Conservation (phyloP, 805 yeast species). For the Cyberlindnera nakhonratchasimensis region DNA sequence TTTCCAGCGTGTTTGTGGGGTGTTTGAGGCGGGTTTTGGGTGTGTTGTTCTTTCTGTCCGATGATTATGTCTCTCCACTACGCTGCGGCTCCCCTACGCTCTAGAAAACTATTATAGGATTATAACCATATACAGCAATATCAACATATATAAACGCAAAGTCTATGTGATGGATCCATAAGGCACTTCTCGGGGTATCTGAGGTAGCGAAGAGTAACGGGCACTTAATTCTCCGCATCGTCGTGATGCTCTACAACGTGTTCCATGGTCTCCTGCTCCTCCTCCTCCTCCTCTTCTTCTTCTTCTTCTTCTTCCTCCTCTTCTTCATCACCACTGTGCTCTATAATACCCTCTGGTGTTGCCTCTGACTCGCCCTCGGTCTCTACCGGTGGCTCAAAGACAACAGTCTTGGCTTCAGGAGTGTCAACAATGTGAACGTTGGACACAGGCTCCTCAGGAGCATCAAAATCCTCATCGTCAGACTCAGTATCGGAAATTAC, state of each 20-base stretch:
- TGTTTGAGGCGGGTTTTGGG: no score
- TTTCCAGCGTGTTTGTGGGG: no score
- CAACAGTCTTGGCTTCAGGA: not conserved
- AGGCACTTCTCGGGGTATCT: no score
- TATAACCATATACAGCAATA: no score
- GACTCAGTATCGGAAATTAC: conserved; percentile 13
- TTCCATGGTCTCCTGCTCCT: conserved; percentile 2
- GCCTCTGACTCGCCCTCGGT: conserved; percentile 4
- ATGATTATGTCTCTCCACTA: no score
- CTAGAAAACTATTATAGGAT: no score
- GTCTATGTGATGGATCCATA: no score
- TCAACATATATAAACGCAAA: no score
- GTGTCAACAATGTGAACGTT: not conserved
- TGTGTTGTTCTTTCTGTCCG: not conserved
- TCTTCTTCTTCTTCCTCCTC: conserved; percentile 5
- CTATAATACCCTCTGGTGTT: conserved; percentile 7
- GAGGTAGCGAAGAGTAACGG: no score
- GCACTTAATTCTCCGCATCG: not conserved
- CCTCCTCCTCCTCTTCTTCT: conserved; percentile 7
- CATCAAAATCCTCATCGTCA: conserved; percentile 11
- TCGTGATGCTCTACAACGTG: conserved; percentile 1
- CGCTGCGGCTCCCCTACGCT: no score
- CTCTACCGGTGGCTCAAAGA: conserved; percentile 1
- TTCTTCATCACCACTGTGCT: conserved; percentile 4
- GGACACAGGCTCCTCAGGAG: conserved; percentile 3